Evolutionary conservation across 352 stramenopile species (phyloP), one percentile per base, ranked within the genome.

Genomic region (Phytophthora tubulina): DNA sequence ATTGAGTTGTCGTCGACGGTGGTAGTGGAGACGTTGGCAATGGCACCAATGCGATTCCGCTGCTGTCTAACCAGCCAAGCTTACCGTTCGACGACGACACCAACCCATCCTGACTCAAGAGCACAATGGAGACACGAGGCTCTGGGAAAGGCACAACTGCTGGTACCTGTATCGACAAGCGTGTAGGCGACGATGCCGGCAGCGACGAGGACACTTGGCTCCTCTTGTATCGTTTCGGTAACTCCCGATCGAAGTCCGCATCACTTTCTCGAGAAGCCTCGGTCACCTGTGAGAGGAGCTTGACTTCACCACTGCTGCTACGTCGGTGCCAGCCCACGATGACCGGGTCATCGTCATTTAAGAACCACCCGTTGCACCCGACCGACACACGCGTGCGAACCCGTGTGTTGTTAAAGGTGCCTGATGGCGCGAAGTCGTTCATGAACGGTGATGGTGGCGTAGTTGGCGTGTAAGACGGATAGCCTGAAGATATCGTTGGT

Each of bases 291-390:
- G 41, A 42, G 2, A 66, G 39, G 9, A 50, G 42, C 7, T 67
- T 73, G 30, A 41, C 36, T 63, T 73, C 70, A 3, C 49, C 42
- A 41, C 63, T 76, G 35, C 63, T 72, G 27, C 63, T n/a, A 21
- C 49, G 62, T 15, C 58, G 56, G 35, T 73, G 38, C 70, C 63
- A 76, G 33, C 63, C 51, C 7, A 49, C 31, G 51, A 66, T 65
- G 14, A 46, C 45, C 32, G 63, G 63, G 15, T 76, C 70, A 30
- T 73, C 58, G 35, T 78, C 70, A 30, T 61, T 57, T 45, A 73
- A 55, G 30, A 73, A 45, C 64, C 64, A 78, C 38, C 73, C 73
- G 21, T 80, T 80, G 61, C 73, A 80, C 2, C 73, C 73, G 21
- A 80, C 73, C 17, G 73, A 80, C 5, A 80, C 62, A 13, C 69